phyloP scores from a whole-genome alignment of 192 early-diverging fungal species.

The Piromyces sp. region DNA sequence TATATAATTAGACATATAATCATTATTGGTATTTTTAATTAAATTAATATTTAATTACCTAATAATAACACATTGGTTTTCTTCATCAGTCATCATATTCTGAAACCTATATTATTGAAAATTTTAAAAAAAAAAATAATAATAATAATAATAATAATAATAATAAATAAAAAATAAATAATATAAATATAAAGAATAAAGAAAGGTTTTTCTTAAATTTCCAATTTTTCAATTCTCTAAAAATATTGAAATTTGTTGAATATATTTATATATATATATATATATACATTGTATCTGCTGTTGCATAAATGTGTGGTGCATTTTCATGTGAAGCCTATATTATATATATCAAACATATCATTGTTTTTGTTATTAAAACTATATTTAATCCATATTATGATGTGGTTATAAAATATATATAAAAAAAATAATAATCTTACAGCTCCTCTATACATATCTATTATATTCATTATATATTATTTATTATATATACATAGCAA shows the following conservation, averaged over 20 bases:
- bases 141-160: too few relatives aligned
- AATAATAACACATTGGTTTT: slow-evolving; percentile 98
- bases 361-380: too few relatives aligned
- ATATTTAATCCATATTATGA: too few relatives aligned
- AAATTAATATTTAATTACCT: slow-evolving; percentile 15
- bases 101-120: slow-evolving; percentile 27
- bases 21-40: too few relatives aligned
- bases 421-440: neutral
- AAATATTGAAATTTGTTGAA: neutral
- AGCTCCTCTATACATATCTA: neutral
- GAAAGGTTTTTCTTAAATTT: too few relatives aligned
- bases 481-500: too few relatives aligned
- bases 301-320: slow-evolving; percentile 94
- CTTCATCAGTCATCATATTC: slow-evolving; percentile 93
- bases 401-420: too few relatives aligned
- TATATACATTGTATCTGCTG: slow-evolving; percentile 71
- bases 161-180: too few relatives aligned
- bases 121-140: neutral
- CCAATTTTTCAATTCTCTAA: neutral
- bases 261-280: neutral
- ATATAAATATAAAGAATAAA: too few relatives aligned
- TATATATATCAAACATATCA: neutral
- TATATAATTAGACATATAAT: too few relatives aligned
- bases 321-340: slow-evolving; percentile 33
- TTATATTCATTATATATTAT: too few relatives aligned